Conservation (phyloP, 805 yeast species). For the Saccharomycopsis vini region DNA sequence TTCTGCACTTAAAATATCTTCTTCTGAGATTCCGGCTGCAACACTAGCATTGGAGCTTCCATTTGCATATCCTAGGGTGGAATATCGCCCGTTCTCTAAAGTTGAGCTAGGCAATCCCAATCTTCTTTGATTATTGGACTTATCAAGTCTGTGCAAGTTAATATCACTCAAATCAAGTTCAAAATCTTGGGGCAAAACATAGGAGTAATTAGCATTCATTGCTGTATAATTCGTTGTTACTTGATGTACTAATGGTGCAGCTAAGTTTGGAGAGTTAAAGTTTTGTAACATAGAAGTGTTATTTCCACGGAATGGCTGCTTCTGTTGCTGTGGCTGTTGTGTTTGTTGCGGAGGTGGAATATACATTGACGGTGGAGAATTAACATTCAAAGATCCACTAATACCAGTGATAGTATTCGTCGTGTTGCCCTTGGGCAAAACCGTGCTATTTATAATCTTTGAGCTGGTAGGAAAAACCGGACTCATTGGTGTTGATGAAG, state of each 20-base stretch:
- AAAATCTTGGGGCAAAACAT: constrained; percentile 6
- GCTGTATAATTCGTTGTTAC: constrained; percentile 9
- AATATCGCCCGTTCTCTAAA: not conserved
- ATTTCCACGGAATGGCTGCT: too few relatives aligned
- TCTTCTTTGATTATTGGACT: not conserved
- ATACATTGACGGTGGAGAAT: too few relatives aligned
- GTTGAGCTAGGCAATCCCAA: not conserved
- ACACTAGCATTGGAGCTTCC: not conserved
- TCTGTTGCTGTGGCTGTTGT: too few relatives aligned
- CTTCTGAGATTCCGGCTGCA: not conserved
- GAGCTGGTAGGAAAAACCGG: too few relatives aligned
- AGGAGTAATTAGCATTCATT: constrained; percentile 6
- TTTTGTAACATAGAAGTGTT: too few relatives aligned
- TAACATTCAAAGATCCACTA: too few relatives aligned
- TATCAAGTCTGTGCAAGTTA: not conserved
- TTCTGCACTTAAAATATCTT: not conserved
- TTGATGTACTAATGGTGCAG: constrained; percentile 6
- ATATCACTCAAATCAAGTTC: not conserved
- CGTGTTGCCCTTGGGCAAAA: too few relatives aligned
- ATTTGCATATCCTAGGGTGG: not conserved
- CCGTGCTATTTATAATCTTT: too few relatives aligned
- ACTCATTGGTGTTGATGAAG: too few relatives aligned
- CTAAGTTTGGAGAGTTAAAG: too few relatives aligned
- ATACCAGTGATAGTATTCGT: too few relatives aligned
- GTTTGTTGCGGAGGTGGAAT: too few relatives aligned